A percentile compares a stretch with the other conserved stretches of the same genome.
phyloP scores from a whole-genome alignment of 2,329 filamentous ascomycete species.

The Herpotrichia juniperi region DNA sequence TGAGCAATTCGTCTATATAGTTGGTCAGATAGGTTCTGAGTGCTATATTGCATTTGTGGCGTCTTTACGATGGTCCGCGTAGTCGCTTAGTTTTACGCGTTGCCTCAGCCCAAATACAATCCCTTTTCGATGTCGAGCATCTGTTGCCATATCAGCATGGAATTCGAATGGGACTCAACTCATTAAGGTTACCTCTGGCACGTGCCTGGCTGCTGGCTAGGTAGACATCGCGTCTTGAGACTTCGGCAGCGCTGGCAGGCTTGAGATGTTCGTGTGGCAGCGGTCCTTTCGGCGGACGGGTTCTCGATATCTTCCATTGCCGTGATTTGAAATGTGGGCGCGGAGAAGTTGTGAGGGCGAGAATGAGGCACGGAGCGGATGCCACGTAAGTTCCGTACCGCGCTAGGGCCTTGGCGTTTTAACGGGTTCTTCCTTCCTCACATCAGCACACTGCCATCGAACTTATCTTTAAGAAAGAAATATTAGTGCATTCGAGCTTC shows the following conservation, averaged over 20 bases:
- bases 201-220: constrained; percentile 30
- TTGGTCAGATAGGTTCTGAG: not conserved
- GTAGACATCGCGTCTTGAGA: constrained; percentile 41
- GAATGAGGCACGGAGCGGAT: constrained; percentile 5
- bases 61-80: constrained; percentile 40
- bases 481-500: too few species aligned
- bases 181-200: constrained; percentile 36
- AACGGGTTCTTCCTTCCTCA: not conserved
- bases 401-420: not conserved
- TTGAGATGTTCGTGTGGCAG: constrained; percentile 29
- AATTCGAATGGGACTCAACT: not conserved
- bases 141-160: constrained; percentile 16
- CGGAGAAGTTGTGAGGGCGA: not conserved
- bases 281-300: constrained; percentile 16
- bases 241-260: constrained; percentile 42
- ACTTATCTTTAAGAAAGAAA: too few species aligned
- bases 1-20: constrained; percentile 38
- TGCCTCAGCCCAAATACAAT: constrained; percentile 40
- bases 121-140: constrained; percentile 29
- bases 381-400: not conserved
- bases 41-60: not conserved
- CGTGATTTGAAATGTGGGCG: not conserved
- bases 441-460: not conserved
- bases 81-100: constrained; percentile 31
- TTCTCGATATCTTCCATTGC: constrained; percentile 34